These are phyloP conservation scores for Curvularia lunata DNA, from an alignment of 2,329 filamentous ascomycete genomes.

Conservation along the genomic window DNA sequence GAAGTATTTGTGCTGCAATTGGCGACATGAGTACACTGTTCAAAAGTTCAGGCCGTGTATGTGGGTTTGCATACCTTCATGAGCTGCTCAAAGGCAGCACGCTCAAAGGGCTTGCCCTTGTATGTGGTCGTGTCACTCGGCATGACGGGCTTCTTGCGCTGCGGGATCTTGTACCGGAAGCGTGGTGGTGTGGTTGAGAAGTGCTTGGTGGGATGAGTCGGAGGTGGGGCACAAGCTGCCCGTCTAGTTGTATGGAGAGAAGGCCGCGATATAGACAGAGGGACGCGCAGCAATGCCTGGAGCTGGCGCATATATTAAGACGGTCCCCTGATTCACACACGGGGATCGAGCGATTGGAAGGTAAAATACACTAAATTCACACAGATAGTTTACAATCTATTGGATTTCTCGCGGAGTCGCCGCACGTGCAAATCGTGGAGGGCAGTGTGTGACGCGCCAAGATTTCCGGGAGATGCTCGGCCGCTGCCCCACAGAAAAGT, in stretches of 20 bases:
- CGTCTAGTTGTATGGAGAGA: constrained; percentile 30
- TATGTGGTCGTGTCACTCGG: constrained; percentile 61
- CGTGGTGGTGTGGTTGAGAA: constrained; percentile 44
- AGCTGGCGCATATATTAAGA: constrained; percentile 47
- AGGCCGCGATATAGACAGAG: constrained; percentile 37
- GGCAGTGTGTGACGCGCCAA: constrained; percentile 13
- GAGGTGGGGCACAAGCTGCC: constrained; percentile 42
- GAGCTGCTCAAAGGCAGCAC: constrained; percentile 79
- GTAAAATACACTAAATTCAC: constrained; percentile 28
- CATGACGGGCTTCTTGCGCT: constrained; percentile 42
- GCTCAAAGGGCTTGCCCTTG: constrained; percentile 84
- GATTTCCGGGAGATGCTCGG: constrained; percentile 12
- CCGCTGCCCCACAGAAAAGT: constrained; percentile 26
- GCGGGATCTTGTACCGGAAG: constrained; percentile 37
- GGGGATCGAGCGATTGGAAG: constrained; percentile 26
- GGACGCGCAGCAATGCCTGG: constrained; percentile 48
- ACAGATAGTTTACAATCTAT: constrained; percentile 15
- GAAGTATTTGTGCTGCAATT: constrained; percentile 61
- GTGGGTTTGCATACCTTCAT: constrained; percentile 73
- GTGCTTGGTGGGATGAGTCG: constrained; percentile 41
- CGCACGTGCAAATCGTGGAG: constrained; percentile 1
- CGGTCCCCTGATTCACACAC: constrained; percentile 30
- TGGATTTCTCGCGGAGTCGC: constrained; percentile 16
- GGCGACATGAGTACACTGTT: constrained; percentile 31
- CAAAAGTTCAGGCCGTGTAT: neutral